phyloP scores from a whole-genome alignment of 305 asterid species.

The Nicotiana rustica region DNA sequence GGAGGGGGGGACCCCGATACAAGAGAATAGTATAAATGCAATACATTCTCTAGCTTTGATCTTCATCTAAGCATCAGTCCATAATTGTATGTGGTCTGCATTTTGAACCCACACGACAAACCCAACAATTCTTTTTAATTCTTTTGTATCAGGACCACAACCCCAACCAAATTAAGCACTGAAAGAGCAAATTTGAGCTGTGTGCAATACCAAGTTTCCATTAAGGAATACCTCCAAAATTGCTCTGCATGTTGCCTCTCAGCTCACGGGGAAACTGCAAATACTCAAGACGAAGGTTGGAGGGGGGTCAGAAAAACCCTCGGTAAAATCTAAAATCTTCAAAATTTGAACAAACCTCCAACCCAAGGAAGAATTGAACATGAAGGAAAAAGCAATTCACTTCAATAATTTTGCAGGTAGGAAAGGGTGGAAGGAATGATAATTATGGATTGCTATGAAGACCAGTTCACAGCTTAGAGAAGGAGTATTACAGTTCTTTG shows the following conservation, averaged over 20 bases:
- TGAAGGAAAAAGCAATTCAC: neutral
- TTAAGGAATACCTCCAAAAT: neutral
- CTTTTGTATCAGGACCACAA: neutral
- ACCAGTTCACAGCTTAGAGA: neutral
- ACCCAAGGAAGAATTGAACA: neutral
- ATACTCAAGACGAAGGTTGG: neutral
- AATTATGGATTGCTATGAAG: neutral
- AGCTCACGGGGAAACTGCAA: neutral
- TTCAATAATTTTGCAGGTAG: conserved; percentile 1
- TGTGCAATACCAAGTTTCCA: conserved; percentile 9
- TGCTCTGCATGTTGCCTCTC: conserved; percentile 11
- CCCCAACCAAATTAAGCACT: neutral
- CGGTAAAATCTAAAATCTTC: neutral
- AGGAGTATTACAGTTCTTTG: neutral
- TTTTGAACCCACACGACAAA: no score
- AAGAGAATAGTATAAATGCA: neutral
- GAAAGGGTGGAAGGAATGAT: neutral
- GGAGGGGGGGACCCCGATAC: neutral
- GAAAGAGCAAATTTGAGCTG: neutral
- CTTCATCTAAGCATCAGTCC: conserved; percentile 12
- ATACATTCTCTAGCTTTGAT: neutral
- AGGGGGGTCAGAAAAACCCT: neutral
- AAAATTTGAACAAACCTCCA: neutral
- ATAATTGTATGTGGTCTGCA: neutral
- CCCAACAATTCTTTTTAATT: neutral